Percentiles rank a stretch among this genome's conserved stretches.
Evolutionary conservation across 1,139 yeast species (phyloP).

Genomic region (Nakaseomyces delphensis): DNA sequence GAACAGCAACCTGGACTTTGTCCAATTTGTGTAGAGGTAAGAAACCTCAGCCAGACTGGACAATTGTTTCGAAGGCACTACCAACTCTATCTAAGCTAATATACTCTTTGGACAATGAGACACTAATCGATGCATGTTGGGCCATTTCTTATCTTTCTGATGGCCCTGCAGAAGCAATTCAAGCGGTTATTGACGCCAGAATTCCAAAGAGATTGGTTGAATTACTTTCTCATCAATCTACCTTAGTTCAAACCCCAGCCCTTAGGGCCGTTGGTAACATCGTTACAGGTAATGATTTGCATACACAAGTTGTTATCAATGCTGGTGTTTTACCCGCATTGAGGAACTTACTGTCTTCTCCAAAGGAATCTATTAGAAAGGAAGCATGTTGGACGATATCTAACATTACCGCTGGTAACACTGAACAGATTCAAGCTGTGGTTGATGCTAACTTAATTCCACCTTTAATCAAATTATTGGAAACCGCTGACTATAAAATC

Average conservation of each 20-base stretch:
- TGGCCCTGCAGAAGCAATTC: slow-evolving; percentile 87
- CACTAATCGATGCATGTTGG: slow-evolving; percentile 97
- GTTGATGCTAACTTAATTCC: slow-evolving; percentile 92
- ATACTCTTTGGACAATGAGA: slow-evolving; percentile 85
- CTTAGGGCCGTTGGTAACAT: slow-evolving; percentile 95
- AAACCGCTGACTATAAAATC: slow-evolving; percentile 84
- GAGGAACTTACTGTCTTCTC: slow-evolving; percentile 67
- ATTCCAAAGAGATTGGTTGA: slow-evolving; percentile 93
- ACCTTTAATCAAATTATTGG: slow-evolving; percentile 73
- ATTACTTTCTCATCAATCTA: slow-evolving; percentile 71
- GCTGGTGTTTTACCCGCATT: slow-evolving; percentile 86
- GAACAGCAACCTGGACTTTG: slow-evolving; percentile 98
- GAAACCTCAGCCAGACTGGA: slow-evolving; percentile 95
- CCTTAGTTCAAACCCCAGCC: slow-evolving; percentile 93
- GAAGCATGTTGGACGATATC: slow-evolving; percentile 99
- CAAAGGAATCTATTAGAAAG: slow-evolving; percentile 87
- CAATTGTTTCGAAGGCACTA: slow-evolving; percentile 70
- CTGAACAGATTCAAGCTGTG: slow-evolving; percentile 93
- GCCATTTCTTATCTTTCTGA: slow-evolving; percentile 92
- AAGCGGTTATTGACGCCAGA: slow-evolving; percentile 93
- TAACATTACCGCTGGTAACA: slow-evolving; percentile 93
- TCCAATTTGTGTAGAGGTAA: slow-evolving; percentile 95
- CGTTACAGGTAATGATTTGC: slow-evolving; percentile 92
- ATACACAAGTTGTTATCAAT: slow-evolving; percentile 91
- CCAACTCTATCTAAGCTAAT: slow-evolving; percentile 89